These are phyloP conservation scores for Wallacemonas collosoma DNA, from an alignment of 208 protist genomes.

Conservation along the genomic window DNA sequence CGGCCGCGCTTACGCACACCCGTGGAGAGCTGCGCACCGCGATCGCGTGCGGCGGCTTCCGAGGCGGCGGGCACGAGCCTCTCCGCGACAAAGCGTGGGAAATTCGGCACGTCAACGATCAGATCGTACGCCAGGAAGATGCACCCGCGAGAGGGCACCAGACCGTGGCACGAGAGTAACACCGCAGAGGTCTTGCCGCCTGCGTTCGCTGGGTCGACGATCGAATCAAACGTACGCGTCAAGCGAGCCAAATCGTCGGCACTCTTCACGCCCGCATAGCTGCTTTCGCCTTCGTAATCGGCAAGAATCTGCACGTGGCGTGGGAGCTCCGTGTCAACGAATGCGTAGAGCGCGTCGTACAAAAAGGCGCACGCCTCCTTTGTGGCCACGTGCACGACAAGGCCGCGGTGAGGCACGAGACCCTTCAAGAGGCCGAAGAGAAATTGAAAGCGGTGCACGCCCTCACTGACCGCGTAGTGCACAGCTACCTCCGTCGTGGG, in stretches of 20 bases:
- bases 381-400: slow-evolving; percentile 75
- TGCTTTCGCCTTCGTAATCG: slow-evolving; percentile 68
- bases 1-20: slow-evolving; percentile 35
- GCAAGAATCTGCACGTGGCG: slow-evolving; percentile 43
- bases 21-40: slow-evolving; percentile 17
- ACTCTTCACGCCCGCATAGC: slow-evolving; percentile 34
- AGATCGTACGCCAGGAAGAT: slow-evolving; percentile 73
- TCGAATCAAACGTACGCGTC: slow-evolving; percentile 46
- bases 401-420: slow-evolving; percentile 34
- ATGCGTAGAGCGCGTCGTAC: slow-evolving; percentile 54
- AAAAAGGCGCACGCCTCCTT: slow-evolving; percentile 59
- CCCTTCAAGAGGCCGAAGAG: slow-evolving; percentile 62
- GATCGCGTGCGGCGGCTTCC: background rate
- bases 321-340: slow-evolving; percentile 47
- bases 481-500: slow-evolving; percentile 33
- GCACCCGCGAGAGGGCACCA: slow-evolving; percentile 47
- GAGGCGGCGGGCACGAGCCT: slow-evolving; percentile 21
- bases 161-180: slow-evolving; percentile 60
- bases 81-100: slow-evolving; percentile 60
- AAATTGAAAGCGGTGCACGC: slow-evolving; percentile 60
- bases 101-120: slow-evolving; percentile 63
- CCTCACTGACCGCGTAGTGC: slow-evolving; percentile 63
- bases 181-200: slow-evolving; percentile 44
- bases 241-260: slow-evolving; percentile 39
- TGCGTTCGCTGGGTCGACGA: slow-evolving; percentile 22